phyloP scores from a whole-genome alignment of 148 eudicot species.

The Pouteria glomerata region DNA sequence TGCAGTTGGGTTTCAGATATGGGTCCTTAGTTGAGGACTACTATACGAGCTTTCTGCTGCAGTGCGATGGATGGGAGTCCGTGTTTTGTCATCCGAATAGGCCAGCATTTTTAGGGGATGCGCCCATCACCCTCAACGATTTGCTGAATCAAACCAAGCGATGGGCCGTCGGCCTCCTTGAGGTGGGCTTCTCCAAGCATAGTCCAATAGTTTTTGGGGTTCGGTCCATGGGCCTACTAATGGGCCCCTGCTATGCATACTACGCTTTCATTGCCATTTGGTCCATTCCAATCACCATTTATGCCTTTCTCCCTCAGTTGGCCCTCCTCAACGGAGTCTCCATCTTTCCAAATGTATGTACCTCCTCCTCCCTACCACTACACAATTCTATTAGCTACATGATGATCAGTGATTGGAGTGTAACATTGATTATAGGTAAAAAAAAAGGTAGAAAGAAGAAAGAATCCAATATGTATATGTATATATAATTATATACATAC shows the following conservation, averaged over 20 bases:
- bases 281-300: conserved; percentile 41
- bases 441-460: no score
- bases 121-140: conserved; percentile 41
- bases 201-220: conserved; percentile 40
- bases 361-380: no score
- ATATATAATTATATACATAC: no score
- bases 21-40: conserved; percentile 63
- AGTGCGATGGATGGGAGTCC: conserved; percentile 61
- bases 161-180: conserved; percentile 54
- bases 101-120: conserved; percentile 54
- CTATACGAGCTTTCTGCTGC: conserved; percentile 40
- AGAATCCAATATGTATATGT: no score
- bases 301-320: conserved; percentile 59
- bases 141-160: conserved; percentile 41
- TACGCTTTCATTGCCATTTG: conserved; percentile 32
- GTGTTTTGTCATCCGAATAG: conserved; percentile 46
- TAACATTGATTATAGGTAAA: no score
- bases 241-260: conserved; percentile 39
- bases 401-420: not conserved
- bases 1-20: conserved; percentile 59
- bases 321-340: conserved; percentile 50
- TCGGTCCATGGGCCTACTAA: conserved; percentile 30
- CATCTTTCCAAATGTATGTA: conserved; percentile 49
- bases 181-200: conserved; percentile 38
- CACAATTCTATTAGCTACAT: not conserved